Evolutionary conservation across 2,329 filamentous ascomycete species (phyloP), one percentile per base, ranked within the genome.

Genomic region (Cladorrhinum sp.): DNA sequence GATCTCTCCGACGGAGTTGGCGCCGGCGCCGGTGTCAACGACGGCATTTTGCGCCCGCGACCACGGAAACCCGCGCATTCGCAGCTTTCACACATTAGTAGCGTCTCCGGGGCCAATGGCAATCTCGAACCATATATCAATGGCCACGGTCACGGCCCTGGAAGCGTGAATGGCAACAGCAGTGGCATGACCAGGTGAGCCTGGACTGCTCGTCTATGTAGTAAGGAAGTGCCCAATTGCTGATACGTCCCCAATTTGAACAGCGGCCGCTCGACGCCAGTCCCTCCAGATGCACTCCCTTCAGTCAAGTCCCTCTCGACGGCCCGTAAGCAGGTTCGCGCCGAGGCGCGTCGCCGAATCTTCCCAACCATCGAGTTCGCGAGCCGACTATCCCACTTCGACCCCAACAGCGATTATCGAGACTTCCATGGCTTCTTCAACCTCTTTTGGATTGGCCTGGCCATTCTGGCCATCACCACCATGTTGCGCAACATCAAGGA

Each of bases 391-490:
- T 98, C 94, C 18, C 94, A 99, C 77, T 96, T 99, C 73, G 95
- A 99, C 72, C 92, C 93, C 0, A 83, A 86, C 55, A 96, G 91
- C 75, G 92, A 96, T 70, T 93, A 98, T 74, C 87, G 87, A 70
- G 92, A 99, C 75, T 99, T 99, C 74, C 87, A 92, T 69, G 95
- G 95, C 72, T 99, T 99, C 83, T 99, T 97, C 78, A 91, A 95
- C 58, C 84, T 99, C 39, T 99, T 99, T 78, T 99, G 95, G 95
- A 94, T 99, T 66, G 92, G 92, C 9, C 81, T 99, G 62, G 91
- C 91, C 67, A 96, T 99, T 74, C 96, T 99, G 93, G 92, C 93
- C 69, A 88, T 96, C 64, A 98, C 94, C 2, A 91, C 91, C n/a
- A 91, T 92, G 80, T 77, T 97, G 70, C 87, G 94, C 70, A 98